phyloP scores from a whole-genome alignment of 225 moss, liverwort and hornwort species.

The Pseudisothecium myosuroides region DNA sequence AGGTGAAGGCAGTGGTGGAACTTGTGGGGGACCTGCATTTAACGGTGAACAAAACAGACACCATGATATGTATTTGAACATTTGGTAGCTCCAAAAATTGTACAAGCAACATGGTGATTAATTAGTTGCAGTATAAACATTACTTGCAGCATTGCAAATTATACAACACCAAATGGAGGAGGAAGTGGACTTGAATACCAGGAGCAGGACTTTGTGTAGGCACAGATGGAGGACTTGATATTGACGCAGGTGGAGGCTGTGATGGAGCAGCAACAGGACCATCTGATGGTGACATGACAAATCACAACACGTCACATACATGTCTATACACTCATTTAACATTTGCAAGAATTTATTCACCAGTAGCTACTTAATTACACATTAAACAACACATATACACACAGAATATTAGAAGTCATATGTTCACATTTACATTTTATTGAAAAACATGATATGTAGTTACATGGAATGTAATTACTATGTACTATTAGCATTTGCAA shows the following conservation, averaged over 20 bases:
- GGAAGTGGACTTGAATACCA: not conserved
- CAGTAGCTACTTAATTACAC: not conserved
- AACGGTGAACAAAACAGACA: not conserved
- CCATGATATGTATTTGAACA: not conserved
- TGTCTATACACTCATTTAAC: not conserved
- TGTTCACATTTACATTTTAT: not conserved
- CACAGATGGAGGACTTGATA: not conserved
- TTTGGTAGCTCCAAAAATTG: not conserved
- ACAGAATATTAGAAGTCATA: not conserved
- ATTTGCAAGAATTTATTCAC: not conserved
- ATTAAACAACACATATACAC: not conserved
- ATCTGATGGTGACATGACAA: not conserved
- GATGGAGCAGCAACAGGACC: not conserved
- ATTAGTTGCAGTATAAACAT: not conserved
- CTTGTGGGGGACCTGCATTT: not conserved
- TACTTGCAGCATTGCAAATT: not conserved
- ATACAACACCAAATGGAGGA: not conserved
- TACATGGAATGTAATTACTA: not conserved
- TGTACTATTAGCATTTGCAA: no score
- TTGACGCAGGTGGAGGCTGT: not conserved
- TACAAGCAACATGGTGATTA: not conserved
- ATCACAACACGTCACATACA: not conserved
- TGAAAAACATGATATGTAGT: not conserved
- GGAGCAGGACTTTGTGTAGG: not conserved
- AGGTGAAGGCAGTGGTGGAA: not conserved